Evolutionary conservation across 805 yeast genomes (phyloP).

Genomic region (Cephaloascus fragrans): DNA sequence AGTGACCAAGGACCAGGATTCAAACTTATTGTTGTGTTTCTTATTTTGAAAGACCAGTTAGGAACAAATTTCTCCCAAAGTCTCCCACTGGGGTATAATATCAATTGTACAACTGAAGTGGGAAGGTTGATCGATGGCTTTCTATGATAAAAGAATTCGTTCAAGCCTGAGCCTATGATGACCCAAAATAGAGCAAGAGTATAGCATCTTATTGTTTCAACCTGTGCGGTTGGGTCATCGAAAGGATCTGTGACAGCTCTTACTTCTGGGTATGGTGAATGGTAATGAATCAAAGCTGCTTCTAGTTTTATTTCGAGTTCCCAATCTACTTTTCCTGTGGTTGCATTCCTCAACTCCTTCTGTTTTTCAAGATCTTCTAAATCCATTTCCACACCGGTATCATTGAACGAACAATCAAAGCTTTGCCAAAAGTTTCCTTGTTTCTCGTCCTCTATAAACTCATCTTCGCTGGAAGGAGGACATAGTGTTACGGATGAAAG

Average conservation of each 20-base stretch:
- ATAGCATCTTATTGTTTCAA: conserved; percentile 27
- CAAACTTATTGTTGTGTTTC: neutral
- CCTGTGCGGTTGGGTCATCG: conserved; percentile 23
- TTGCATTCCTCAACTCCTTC: neutral
- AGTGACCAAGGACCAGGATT: conserved; percentile 26
- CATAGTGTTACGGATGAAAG: neutral
- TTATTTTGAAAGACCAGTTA: conserved; percentile 6
- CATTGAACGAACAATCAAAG: too few species aligned
- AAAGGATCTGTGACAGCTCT: conserved; percentile 25
- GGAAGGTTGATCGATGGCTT: conserved; percentile 20
- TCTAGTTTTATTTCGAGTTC: conserved; percentile 17
- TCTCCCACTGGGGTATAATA: conserved; percentile 18
- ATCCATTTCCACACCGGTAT: too few species aligned
- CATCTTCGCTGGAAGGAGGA: neutral
- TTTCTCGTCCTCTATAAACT: neutral
- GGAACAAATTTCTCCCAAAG: conserved; percentile 16
- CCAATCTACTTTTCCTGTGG: conserved; percentile 13
- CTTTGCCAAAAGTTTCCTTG: neutral
- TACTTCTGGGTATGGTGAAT: conserved; percentile 30
- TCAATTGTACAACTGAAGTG: conserved; percentile 14
- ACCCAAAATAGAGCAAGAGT: conserved; percentile 25
- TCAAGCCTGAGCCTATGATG: conserved; percentile 21
- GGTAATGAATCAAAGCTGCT: conserved; percentile 18
- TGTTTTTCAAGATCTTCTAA: neutral
- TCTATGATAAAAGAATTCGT: conserved; percentile 25